Evolutionary conservation across 2,329 filamentous ascomycete genomes (phyloP).

Genomic region (Fusarium gaditjirri): DNA sequence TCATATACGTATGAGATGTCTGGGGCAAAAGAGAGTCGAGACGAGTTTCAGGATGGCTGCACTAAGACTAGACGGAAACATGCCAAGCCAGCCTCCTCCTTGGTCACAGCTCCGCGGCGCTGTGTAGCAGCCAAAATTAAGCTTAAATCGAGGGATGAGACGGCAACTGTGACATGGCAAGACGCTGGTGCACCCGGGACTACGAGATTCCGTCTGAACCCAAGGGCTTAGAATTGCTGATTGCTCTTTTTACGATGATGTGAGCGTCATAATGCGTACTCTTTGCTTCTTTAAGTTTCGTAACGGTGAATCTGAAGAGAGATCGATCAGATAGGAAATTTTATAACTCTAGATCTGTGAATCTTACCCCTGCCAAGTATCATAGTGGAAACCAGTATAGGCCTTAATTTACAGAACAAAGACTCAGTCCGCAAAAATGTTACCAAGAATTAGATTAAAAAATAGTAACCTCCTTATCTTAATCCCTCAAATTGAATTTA

Average conservation of each 20-base stretch:
- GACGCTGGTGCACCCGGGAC: slow-evolving; percentile 3
- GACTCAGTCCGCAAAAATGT: background rate
- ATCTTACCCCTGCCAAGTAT: background rate
- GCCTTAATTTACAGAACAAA: background rate
- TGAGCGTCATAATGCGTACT: fast-evolving
- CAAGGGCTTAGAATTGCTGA: background rate
- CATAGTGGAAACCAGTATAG: fast-evolving
- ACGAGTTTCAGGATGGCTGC: slow-evolving; percentile 10
- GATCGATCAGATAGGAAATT: background rate
- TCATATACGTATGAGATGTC: background rate
- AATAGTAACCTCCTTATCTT: fast-evolving
- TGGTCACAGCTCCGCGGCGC: background rate
- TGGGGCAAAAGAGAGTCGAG: background rate
- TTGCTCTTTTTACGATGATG: background rate
- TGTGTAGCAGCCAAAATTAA: background rate
- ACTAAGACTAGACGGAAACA: background rate
- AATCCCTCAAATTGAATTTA: fast-evolving
- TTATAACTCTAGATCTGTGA: background rate
- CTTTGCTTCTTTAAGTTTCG: background rate
- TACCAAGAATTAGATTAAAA: fast-evolving
- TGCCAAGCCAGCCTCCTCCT: slow-evolving; percentile 1
- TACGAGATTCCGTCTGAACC: background rate
- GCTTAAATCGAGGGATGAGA: slow-evolving; percentile 8
- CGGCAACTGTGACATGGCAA: background rate
- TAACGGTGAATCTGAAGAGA: fast-evolving